phyloP scores from a whole-genome alignment of 2,329 filamentous ascomycete genomes.

The Colletotrichum somersetense region DNA sequence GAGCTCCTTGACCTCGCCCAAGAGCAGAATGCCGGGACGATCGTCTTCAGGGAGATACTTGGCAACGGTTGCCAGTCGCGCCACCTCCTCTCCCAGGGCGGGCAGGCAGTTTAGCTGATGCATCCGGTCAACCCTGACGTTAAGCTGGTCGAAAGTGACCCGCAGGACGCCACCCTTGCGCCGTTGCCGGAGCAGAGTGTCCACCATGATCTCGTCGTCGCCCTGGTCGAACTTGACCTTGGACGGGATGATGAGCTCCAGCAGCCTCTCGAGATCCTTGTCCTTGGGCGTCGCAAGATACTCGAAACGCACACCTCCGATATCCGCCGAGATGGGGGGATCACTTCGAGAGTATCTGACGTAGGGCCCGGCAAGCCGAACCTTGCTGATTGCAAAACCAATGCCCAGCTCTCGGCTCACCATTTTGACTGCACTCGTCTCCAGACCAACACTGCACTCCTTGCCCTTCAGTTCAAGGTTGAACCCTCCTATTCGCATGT shows the following conservation, averaged over 20 bases:
- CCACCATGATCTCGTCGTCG: conserved; percentile 94
- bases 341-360: conserved; percentile 64
- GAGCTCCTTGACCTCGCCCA: conserved; percentile 75
- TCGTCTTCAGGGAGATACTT: conserved; percentile 98
- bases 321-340: conserved; percentile 71
- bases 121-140: conserved; percentile 72
- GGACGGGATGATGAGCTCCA: conserved; percentile 90
- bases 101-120: conserved; percentile 76
- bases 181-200: conserved; percentile 88
- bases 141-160: conserved; percentile 73
- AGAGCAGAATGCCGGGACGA: conserved; percentile 84
- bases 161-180: conserved; percentile 87
- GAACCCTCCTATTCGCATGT: conserved; percentile 81
- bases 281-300: conserved; percentile 81
- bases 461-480: conserved; percentile 82
- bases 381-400: conserved; percentile 79
- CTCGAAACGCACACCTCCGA: conserved; percentile 77
- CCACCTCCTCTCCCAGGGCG: conserved; percentile 81
- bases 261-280: conserved; percentile 81
- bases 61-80: conserved; percentile 85
- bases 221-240: conserved; percentile 88
- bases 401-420: conserved; percentile 80
- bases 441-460: conserved; percentile 79
- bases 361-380: conserved; percentile 81
- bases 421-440: conserved; percentile 85